Evolutionary conservation across 2,329 filamentous ascomycete species (phyloP), one percentile per base, ranked within the genome.

Genomic region (Epichloe baconii): DNA sequence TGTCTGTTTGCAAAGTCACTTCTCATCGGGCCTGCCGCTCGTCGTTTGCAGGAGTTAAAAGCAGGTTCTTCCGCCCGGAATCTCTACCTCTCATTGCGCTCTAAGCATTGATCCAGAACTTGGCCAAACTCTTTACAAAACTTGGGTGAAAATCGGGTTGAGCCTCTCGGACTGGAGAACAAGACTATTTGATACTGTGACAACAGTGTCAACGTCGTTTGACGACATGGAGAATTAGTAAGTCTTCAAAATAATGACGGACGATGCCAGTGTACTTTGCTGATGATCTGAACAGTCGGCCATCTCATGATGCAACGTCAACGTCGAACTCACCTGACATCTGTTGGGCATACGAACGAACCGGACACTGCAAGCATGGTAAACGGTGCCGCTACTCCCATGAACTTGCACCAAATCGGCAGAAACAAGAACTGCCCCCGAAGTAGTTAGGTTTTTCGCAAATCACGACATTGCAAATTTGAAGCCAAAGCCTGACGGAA

Each of bases 351-450:
- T 53, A 52, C 31, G 4, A 46, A 15, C 49, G 47, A 23, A 37
- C 51, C 15, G 52, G 49, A 5, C 48, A 15, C 6, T 57, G 55
- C 51, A 57, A 55, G 11, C 53, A 51, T 44, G 51, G 55, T 7
- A n/a, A 43, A 3, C 15, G 43, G n/a, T 57, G 55, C 50, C 47
- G 17, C 14, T 56, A 52, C 19, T 52, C 53, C 7, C 53, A 57
- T 26, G 38, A 34, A 23, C 15, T 15, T 26, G 8, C 21, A 34
- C 12, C 40, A 36, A 46, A 41, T 23, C 37, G 12, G 26, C 26
- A 31, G 6, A 47, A 31, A n/a, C 17, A 42, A 47, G 51, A 36
- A 26, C 26, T 43, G 1, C 38, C 47, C 0, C n/a, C 12, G 47
- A 48, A 48, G 38, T 48, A 10, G 47, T 17, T 11, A 48, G 21